phyloP scores from a whole-genome alignment of 176 grass and related monocot species.

The Tillandsia fasciculata region DNA sequence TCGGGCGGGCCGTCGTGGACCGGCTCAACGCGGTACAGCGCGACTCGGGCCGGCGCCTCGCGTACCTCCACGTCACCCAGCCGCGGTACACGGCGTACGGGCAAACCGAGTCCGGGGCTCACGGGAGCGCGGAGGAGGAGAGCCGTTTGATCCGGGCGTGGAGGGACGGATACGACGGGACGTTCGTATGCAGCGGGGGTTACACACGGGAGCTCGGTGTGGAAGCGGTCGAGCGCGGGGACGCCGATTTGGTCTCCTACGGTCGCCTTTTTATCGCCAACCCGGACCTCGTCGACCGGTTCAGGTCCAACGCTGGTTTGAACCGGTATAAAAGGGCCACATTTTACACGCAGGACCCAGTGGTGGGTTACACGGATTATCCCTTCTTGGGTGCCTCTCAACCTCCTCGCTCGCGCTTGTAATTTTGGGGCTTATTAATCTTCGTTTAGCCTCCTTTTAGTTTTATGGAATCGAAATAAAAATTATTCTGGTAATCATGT shows the following conservation, averaged over 20 bases:
- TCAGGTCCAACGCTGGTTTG: constrained; percentile 39
- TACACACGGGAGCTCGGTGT: constrained; percentile 74
- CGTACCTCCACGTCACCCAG: constrained; percentile 93
- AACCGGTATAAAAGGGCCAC: constrained; percentile 63
- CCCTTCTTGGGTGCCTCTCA: constrained; percentile 33
- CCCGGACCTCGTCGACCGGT: constrained; percentile 74
- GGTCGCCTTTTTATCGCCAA: constrained; percentile 83
- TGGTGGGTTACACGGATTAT: constrained; percentile 94
- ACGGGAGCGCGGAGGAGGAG: constrained; percentile 83
- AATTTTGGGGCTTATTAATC: no score
- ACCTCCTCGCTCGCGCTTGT: no score
- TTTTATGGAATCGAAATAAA: no score
- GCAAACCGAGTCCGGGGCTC: constrained; percentile 72
- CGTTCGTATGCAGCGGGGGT: constrained; percentile 82
- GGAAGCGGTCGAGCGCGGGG: constrained; percentile 54
- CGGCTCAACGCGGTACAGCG: constrained; percentile 53
- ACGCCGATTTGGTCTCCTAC: constrained; percentile 76
- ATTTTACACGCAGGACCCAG: constrained; percentile 77
- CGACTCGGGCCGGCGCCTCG: constrained; percentile 35
- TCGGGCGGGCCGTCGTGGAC: constrained; percentile 59
- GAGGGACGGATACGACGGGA: constrained; percentile 45
- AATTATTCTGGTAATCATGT: no score
- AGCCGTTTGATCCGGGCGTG: constrained; percentile 50
- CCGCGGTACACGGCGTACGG: constrained; percentile 75
- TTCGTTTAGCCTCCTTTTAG: no score